Base-by-base conservation (phyloP, 441 rosid genomes). In the Gossypium aridum region DNA sequence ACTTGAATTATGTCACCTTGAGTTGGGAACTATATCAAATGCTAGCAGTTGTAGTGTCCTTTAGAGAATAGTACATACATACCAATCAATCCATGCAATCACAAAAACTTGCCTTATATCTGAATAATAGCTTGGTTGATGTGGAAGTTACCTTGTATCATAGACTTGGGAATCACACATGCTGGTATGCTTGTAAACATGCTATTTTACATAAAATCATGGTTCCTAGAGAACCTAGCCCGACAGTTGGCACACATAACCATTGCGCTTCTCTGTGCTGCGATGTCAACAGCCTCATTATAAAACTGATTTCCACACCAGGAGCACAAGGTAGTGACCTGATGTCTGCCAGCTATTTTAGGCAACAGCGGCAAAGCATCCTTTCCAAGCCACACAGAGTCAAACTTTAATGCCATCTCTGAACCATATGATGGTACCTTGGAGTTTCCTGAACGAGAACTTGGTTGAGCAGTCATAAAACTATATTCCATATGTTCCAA, bases 241-340 rank as follows among this genome's bases (percentile, higher is more conserved):
- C 81, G 80, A 85, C 90, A 88, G 71, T 34, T 68, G 47, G 79
- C 74, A 79, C 92, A 88, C 71, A 82, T 71, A 70, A 76, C 81
- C 72, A 76, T 54, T 0, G 82, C 64, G 12, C 81, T 80, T 51
- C 75, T 63, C 64, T 85, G 83, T 5, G 76, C 71, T 67, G 67
- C 81, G 12, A 76, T 78, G 77, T 80, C 81, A 23, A 73, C 28
- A 65, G 76, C 68, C 72, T 85, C 86, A 22, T 74, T 70, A 64
- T 76, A 67, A 62, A 83, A 81, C 80, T 86, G 83, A 70, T 67
- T 81, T 65, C 85, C 78, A 75, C 92, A 88, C 84, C 85, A 85
- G 63, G 76, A 83, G 76, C 90, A 86, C 45, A 60, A 14, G 20
- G 77, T 64, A 54, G 61, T 19, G 17, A 73, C 79, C 77, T 63